Evolutionary conservation across 2,329 filamentous ascomycete species (phyloP).

Genomic region (Gnomoniopsis smithogilvyi): DNA sequence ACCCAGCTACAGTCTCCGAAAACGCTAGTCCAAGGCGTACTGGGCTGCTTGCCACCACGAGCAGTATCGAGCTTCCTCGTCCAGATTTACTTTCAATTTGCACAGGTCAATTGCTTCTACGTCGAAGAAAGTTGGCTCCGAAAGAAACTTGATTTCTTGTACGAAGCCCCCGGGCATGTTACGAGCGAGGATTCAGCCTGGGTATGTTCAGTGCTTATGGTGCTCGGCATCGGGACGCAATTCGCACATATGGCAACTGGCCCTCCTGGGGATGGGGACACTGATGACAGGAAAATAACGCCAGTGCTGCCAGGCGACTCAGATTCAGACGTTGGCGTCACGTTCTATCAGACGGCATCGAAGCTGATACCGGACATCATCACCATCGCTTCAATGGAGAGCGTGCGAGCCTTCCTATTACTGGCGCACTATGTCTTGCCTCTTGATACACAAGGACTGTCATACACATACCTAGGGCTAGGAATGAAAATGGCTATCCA

Average conservation of each 20-base stretch:
- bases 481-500: slow-evolving; percentile 56
- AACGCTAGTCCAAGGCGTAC: slow-evolving; percentile 34
- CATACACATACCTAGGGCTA: slow-evolving; percentile 55
- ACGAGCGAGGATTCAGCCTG: slow-evolving; percentile 38
- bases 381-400: slow-evolving; percentile 52
- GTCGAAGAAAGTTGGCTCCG: slow-evolving; percentile 42
- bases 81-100: slow-evolving; percentile 45
- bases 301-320: not conserved
- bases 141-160: slow-evolving; percentile 37
- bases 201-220: slow-evolving; percentile 42
- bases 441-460: slow-evolving; percentile 52
- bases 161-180: slow-evolving; percentile 34
- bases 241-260: slow-evolving; percentile 43
- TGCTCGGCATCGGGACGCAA: slow-evolving; percentile 49
- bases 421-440: slow-evolving; percentile 54
- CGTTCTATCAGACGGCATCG: slow-evolving; percentile 54
- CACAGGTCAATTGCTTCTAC: slow-evolving; percentile 47
- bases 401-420: slow-evolving; percentile 55
- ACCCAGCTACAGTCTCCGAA: slow-evolving; percentile 41
- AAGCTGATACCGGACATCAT: slow-evolving; percentile 55
- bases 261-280: slow-evolving; percentile 29
- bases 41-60: slow-evolving; percentile 41
- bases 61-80: slow-evolving; percentile 45
- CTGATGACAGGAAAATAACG: slow-evolving; percentile 46
- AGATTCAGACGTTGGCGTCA: slow-evolving; percentile 51